phyloP scores from a whole-genome alignment of 179 eudicot species.

The Amaranthus tricolor region DNA sequence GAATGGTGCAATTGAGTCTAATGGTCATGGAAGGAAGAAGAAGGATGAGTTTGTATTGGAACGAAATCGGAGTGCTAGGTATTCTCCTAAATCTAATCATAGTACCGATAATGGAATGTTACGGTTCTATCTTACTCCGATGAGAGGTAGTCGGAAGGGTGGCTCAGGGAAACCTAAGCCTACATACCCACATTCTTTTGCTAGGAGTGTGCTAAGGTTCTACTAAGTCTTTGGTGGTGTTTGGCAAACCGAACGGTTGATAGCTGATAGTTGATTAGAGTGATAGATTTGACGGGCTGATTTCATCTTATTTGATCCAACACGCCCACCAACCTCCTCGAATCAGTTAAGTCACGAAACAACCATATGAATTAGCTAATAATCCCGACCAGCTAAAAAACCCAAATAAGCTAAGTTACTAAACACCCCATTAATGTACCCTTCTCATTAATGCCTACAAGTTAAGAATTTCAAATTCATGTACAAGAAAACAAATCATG shows the following conservation, averaged over 20 bases:
- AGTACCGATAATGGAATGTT: constrained; percentile 60
- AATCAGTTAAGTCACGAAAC: no score
- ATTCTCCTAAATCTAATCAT: constrained; percentile 50
- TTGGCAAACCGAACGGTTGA: not conserved
- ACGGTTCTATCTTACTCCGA: constrained; percentile 67
- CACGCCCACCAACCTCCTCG: no score
- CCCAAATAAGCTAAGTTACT: no score
- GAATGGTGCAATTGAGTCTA: constrained; percentile 42
- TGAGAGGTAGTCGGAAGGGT: constrained; percentile 66
- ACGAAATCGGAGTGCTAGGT: constrained; percentile 74
- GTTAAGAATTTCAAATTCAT: constrained; percentile 12
- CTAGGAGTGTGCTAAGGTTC: constrained; percentile 63
- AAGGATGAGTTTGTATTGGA: constrained; percentile 64
- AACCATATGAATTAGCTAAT: no score
- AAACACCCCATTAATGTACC: not conserved
- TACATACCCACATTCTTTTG: constrained; percentile 63
- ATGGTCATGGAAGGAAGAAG: constrained; percentile 45
- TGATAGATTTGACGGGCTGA: no score
- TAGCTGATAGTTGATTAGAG: no score
- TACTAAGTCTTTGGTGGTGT: constrained; percentile 35
- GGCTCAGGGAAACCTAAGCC: constrained; percentile 48
- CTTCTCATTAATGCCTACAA: constrained; percentile 15
- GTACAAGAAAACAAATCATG: constrained; percentile 20
- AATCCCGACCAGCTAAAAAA: no score
- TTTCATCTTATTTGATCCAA: no score